Evolutionary conservation across 2,329 filamentous ascomycete genomes (phyloP).

Genomic region (Alternaria brassicae): DNA sequence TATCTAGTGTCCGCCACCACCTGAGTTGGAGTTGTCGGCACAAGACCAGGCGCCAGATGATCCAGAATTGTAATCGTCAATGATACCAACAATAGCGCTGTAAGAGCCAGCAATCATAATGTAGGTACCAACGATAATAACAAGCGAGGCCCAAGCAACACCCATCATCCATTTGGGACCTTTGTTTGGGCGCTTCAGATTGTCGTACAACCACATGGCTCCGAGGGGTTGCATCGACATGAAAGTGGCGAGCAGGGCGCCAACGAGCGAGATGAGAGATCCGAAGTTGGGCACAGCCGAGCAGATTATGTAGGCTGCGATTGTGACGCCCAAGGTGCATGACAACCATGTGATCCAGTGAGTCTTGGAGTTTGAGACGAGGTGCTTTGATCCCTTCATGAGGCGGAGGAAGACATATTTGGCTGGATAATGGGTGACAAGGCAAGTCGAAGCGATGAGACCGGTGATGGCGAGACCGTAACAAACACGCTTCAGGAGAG

Average conservation of each 20-base stretch:
- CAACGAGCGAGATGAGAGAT: constrained; percentile 9
- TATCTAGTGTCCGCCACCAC: neutral
- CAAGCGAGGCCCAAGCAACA: neutral
- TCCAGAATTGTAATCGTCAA: constrained; percentile 6
- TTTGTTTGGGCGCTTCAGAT: neutral
- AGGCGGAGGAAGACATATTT: constrained; percentile 64
- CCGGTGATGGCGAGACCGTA: constrained; percentile 48
- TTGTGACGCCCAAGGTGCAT: constrained; percentile 1
- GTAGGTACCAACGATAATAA: neutral
- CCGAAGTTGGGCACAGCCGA: constrained; percentile 12
- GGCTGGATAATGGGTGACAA: constrained; percentile 5
- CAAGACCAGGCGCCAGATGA: constrained; percentile 11
- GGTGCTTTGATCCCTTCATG: constrained; percentile 71
- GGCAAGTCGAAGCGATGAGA: constrained; percentile 5
- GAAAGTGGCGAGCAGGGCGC: constrained; percentile 11
- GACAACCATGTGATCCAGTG: constrained; percentile 14
- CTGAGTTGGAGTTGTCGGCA: constrained; percentile 4
- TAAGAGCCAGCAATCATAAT: constrained; percentile 14
- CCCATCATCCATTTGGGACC: neutral
- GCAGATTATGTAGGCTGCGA: constrained; percentile 9
- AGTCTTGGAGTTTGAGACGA: constrained; percentile 39
- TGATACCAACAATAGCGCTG: constrained; percentile 9
- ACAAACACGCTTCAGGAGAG: constrained; percentile 65
- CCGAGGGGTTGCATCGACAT: constrained; percentile 7
- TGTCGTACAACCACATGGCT: constrained; percentile 15